Base-by-base conservation (phyloP, 192 early-diverging fungal genomes). In the Podila epicladia region DNA sequence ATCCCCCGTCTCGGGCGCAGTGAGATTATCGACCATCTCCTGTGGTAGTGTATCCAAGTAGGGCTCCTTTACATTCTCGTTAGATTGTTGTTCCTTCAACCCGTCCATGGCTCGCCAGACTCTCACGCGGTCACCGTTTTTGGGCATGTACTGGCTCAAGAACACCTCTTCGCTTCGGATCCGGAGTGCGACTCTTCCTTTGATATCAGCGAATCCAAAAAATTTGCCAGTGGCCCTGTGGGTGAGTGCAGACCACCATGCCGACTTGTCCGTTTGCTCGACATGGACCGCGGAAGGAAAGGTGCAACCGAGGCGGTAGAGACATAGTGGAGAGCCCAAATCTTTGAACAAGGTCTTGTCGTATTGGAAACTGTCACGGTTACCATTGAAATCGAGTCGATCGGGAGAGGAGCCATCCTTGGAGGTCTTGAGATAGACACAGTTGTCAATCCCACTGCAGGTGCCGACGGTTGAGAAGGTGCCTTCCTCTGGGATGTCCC, bases 201-300 rank as follows among this genome's bases (percentile, higher is more conserved):
- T 64, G 63, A 64, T 64, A 49, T 64, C 63, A 45, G 0, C n/a
- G 38, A 64, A 64, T 64, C 63, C 63, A 48, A 64, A 64, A 64
- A 48, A 64, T 9, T 64, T 64, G 63, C 45, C 63, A 24, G 63
- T 48, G 41, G 63, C 63, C n/a, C 24, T 64, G 38, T 64, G 63
- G 26, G 38, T 64, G 63, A 64, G 63, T 48, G 63, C 63, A 64
- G 38, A 64, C 63, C 63, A 64, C 63, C 63, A 64, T 45, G 45
- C 63, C 19, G 63, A 64, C 63, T 64, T 64, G 22, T 45, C 63
- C 38, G 63, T 45, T 64, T 41, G 35, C 63, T 64, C 63, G 38
- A 64, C 20, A 48, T 26, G 63, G 63, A 64, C 63, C 38, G 63
- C 63, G 38, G 63, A 64, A 64, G 63, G 63, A 22, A 64, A 48